Percentiles rank a stretch among this genome's conserved stretches.
phyloP scores from a whole-genome alignment of 192 early-diverging fungal species.

The Entomortierella beljakovae region DNA sequence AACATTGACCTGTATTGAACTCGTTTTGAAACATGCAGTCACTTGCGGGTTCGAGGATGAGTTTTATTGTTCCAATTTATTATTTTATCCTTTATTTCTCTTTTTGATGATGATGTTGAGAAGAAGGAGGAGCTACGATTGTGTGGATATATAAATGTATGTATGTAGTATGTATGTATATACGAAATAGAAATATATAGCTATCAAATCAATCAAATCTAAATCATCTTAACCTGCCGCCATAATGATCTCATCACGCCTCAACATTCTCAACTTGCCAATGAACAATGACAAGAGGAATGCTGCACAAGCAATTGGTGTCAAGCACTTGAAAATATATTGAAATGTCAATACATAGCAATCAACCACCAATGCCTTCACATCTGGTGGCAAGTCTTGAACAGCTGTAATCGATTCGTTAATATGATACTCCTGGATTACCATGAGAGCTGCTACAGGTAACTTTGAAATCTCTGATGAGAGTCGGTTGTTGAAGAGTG shows the following conservation, averaged over 20 bases:
- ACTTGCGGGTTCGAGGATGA: too few species aligned
- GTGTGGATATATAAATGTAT: too few species aligned
- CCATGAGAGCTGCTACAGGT: neutral
- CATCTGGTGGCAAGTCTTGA: conserved; percentile 35
- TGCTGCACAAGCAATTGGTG: conserved; percentile 59
- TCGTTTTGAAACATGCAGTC: too few species aligned
- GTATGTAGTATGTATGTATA: too few species aligned
- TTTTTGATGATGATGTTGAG: too few species aligned
- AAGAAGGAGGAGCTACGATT: too few species aligned
- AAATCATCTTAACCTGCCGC: neutral
- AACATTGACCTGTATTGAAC: too few species aligned
- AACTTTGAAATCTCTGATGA: conserved; percentile 20
- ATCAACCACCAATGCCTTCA: conserved; percentile 53
- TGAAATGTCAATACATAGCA: conserved; percentile 65
- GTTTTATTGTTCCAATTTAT: too few species aligned
- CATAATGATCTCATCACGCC: conserved; percentile 32
- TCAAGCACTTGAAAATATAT: conserved; percentile 62
- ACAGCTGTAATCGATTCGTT: conserved; percentile 34
- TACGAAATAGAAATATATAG: too few species aligned
- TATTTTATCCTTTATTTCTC: too few species aligned
- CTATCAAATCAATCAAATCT: too few species aligned
- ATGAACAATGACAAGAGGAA: conserved; percentile 61
- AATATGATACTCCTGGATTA: conserved; percentile 12
- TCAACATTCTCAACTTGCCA: conserved; percentile 37
- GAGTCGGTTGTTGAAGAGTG: conserved; percentile 69